These are phyloP conservation scores for Dothiorella sarmentorum DNA, from an alignment of 2,329 filamentous ascomycete genomes.

Conservation along the genomic window DNA sequence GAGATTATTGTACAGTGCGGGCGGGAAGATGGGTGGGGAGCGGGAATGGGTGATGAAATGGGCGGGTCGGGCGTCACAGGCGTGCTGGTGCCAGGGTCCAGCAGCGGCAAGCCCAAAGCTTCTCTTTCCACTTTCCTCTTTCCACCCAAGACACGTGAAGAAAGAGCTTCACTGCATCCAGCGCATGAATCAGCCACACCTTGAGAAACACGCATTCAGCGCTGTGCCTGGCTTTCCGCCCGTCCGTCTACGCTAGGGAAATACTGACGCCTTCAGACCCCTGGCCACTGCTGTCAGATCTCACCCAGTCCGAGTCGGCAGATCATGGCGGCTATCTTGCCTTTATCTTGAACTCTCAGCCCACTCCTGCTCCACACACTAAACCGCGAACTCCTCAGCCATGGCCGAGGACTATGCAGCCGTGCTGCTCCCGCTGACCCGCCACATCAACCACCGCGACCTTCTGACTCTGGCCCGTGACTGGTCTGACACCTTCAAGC, in stretches of 20 bases:
- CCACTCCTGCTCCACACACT: background rate
- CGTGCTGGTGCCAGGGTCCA: constrained; percentile 4
- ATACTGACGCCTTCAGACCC: too few relatives aligned
- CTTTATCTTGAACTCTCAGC: constrained; percentile 8
- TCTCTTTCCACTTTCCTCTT: background rate
- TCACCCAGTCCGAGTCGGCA: background rate
- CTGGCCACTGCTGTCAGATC: too few relatives aligned
- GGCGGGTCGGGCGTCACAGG: too few relatives aligned
- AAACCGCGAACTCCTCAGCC: background rate
- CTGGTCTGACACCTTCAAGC: constrained; percentile 35
- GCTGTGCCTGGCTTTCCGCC: too few relatives aligned
- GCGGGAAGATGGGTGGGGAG: background rate
- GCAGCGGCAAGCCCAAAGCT: background rate
- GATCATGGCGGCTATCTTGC: background rate
- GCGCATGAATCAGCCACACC: too few relatives aligned
- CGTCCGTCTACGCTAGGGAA: too few relatives aligned
- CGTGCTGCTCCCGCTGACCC: constrained; percentile 30
- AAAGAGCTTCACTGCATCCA: too few relatives aligned
- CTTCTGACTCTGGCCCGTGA: constrained; percentile 34
- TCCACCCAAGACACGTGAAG: too few relatives aligned
- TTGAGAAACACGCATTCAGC: too few relatives aligned
- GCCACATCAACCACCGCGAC: constrained; percentile 30
- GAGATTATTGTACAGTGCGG: background rate
- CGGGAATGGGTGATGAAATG: background rate
- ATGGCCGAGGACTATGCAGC: constrained; percentile 3